These are phyloP conservation scores for Vitis hybrid DNA, from an alignment of 177 flowering plant species.

Conservation along the genomic window DNA sequence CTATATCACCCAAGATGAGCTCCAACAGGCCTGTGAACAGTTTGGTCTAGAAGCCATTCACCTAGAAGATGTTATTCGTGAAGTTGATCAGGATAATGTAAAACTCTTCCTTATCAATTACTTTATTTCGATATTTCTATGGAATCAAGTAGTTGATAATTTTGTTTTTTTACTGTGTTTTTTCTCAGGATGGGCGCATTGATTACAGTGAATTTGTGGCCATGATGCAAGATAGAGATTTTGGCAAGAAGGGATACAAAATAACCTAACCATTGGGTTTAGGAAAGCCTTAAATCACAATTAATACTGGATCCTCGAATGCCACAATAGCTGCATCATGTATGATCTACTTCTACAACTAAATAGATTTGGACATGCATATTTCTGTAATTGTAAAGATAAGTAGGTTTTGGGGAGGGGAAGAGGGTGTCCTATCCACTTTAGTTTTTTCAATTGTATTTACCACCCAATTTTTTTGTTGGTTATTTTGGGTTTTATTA, in stretches of 20 bases:
- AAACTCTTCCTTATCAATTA: slow-evolving; percentile 2
- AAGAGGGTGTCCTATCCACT: background rate
- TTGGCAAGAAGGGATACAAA: slow-evolving; percentile 27
- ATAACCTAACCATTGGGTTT: slow-evolving; percentile 16
- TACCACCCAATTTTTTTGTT: background rate
- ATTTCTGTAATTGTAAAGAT: slow-evolving; percentile 1
- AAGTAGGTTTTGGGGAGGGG: slow-evolving; percentile 3
- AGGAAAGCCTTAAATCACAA: slow-evolving; percentile 25
- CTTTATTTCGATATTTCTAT: background rate
- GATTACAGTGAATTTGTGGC: slow-evolving; percentile 63
- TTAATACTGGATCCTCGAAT: slow-evolving; percentile 7
- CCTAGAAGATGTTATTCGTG: slow-evolving; percentile 56
- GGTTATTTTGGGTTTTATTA: slow-evolving; percentile 1
- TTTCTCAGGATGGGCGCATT: slow-evolving; percentile 61
- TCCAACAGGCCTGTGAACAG: slow-evolving; percentile 61
- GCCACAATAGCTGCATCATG: slow-evolving; percentile 1
- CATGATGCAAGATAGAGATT: slow-evolving; percentile 59
- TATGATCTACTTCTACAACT: background rate
- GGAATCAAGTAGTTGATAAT: background rate
- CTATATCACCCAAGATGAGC: slow-evolving; percentile 65
- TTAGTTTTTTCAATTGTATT: slow-evolving; percentile 4
- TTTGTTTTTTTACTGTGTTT: background rate
- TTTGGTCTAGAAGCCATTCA: slow-evolving; percentile 46
- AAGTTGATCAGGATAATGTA: slow-evolving; percentile 70
- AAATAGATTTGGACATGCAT: slow-evolving; percentile 1